Evolutionary conservation across 768 basidiomycete species (phyloP).

Genomic region (Podaxis sp.): DNA sequence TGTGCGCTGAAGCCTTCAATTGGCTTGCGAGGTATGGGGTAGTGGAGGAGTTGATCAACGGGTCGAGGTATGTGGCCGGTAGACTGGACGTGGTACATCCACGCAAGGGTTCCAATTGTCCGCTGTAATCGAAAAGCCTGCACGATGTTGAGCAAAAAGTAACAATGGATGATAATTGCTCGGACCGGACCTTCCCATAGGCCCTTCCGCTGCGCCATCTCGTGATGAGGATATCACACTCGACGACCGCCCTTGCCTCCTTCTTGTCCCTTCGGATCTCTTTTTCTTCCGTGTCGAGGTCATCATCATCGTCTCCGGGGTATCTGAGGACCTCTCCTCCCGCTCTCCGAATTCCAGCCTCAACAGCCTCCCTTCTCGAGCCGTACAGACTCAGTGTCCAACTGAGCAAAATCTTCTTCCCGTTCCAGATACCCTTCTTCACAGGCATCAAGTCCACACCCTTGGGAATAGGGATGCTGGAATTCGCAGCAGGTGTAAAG

Average conservation of each 20-base stretch:
- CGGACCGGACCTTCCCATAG: slow-evolving; percentile 72
- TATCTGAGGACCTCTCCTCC: slow-evolving; percentile 36
- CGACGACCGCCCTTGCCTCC: slow-evolving; percentile 37
- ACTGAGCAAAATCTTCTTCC: slow-evolving; percentile 58
- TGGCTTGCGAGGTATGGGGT: slow-evolving; percentile 63
- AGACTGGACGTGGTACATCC: slow-evolving; percentile 78
- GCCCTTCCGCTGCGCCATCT: slow-evolving; percentile 62
- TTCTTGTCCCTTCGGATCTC: slow-evolving; percentile 20
- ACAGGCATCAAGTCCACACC: background rate
- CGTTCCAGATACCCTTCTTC: slow-evolving; percentile 46
- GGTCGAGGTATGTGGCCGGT: slow-evolving; percentile 59
- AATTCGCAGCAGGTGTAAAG: slow-evolving; percentile 21
- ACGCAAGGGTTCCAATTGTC: slow-evolving; percentile 74
- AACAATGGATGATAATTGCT: background rate
- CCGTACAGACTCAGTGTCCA: slow-evolving; percentile 49
- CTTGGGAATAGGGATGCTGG: background rate
- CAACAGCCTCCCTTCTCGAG: slow-evolving; percentile 48
- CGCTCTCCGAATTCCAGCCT: slow-evolving; percentile 52
- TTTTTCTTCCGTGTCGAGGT: slow-evolving; percentile 10
- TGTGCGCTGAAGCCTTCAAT: slow-evolving; percentile 57
- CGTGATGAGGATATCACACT: slow-evolving; percentile 74
- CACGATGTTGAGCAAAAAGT: background rate
- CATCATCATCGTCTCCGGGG: slow-evolving; percentile 22
- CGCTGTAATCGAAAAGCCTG: slow-evolving; percentile 59
- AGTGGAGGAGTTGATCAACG: slow-evolving; percentile 76